Conservation (phyloP, 805 yeast species). For the Saturnispora gosingensis region DNA sequence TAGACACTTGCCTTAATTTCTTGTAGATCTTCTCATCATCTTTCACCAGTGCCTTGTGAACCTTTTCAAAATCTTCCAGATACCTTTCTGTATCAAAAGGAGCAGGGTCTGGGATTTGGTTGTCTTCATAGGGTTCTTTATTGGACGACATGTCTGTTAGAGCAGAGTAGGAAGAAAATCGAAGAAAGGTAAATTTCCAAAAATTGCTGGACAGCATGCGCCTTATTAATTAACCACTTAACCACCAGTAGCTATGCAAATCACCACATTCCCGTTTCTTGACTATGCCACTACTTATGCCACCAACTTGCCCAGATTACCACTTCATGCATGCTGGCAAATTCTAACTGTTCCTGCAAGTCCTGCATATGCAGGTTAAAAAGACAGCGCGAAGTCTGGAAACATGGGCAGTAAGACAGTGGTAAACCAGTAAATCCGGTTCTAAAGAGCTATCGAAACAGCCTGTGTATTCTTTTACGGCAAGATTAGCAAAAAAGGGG, state of each 20-base stretch:
- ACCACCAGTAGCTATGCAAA: neutral
- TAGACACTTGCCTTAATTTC: constrained; percentile 14
- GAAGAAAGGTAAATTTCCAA: neutral
- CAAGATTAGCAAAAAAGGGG: neutral
- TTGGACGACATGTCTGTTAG: neutral
- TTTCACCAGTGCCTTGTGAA: neutral
- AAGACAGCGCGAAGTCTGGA: neutral
- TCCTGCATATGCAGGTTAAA: neutral
- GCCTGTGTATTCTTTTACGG: neutral
- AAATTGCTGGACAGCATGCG: neutral
- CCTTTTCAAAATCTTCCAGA: constrained; percentile 1
- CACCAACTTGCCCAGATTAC: neutral
- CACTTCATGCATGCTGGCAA: neutral
- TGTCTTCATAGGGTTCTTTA: neutral
- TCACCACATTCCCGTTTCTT: neutral
- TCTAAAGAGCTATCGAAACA: neutral
- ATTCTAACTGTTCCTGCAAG: neutral
- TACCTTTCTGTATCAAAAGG: neutral
- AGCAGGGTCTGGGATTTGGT: neutral
- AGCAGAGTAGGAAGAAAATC: neutral
- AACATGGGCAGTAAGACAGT: neutral
- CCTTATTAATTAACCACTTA: neutral
- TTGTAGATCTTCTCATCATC: neutral
- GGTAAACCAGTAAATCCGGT: neutral
- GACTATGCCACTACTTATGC: neutral